Percentiles rank a stretch among this genome's conserved stretches.
Evolutionary conservation across 2,329 filamentous ascomycete species (phyloP).

Genomic region (Leptographium galeiforme): DNA sequence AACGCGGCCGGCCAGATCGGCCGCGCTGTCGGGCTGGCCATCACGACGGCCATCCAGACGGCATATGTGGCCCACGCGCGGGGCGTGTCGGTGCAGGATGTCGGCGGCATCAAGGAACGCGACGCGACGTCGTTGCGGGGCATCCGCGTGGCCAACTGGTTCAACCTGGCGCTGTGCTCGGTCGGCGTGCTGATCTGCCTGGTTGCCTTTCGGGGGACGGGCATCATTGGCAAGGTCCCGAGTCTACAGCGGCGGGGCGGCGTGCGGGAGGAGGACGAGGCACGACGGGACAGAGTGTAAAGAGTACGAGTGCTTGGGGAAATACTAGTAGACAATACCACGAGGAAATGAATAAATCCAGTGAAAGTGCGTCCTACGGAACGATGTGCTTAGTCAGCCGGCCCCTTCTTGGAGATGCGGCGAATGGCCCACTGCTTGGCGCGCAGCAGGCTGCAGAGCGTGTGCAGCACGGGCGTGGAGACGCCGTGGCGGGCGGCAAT

Average conservation of each 20-base stretch:
- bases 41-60: constrained; percentile 50
- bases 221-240: constrained; percentile 28
- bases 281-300: neutral
- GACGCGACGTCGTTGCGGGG: constrained; percentile 32
- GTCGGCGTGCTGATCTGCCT: constrained; percentile 28
- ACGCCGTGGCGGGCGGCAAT: constrained; percentile 6
- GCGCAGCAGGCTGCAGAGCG: neutral
- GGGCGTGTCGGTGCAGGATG: constrained; percentile 28
- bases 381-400: neutral
- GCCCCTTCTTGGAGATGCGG: neutral
- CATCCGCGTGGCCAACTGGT: constrained; percentile 36
- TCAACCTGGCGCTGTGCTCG: constrained; percentile 33
- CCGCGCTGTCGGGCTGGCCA: constrained; percentile 48
- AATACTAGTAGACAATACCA: no score
- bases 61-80: constrained; percentile 38
- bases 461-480: neutral
- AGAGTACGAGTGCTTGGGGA: neutral
- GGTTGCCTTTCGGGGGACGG: constrained; percentile 34
- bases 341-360: no score
- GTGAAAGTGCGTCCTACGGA: no score
- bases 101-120: constrained; percentile 26
- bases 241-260: neutral
- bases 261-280: neutral
- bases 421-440: neutral
- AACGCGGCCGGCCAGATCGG: constrained; percentile 53